Percentiles rank a stretch among this genome's conserved stretches.
These are phyloP conservation scores for Neonectria ditissima DNA, from an alignment of 2,329 filamentous ascomycete species.

Conservation along the genomic window DNA sequence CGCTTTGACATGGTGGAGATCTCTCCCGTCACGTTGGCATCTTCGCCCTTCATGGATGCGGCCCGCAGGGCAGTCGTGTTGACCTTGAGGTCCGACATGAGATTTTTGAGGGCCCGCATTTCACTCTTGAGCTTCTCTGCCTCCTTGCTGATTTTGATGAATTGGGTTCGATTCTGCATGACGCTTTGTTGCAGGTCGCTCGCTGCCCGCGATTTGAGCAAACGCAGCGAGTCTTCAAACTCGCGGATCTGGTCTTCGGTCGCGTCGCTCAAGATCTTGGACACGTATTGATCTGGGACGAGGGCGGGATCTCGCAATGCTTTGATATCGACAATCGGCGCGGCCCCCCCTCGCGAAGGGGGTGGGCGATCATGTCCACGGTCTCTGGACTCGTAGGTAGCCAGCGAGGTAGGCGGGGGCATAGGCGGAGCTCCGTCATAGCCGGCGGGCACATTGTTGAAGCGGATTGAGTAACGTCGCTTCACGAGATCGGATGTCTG, in stretches of 20 bases:
- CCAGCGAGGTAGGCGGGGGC: slow-evolving; percentile 72
- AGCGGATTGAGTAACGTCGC: slow-evolving; percentile 91
- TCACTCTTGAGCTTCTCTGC: slow-evolving; percentile 97
- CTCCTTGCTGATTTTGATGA: slow-evolving; percentile 99
- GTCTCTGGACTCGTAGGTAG: slow-evolving; percentile 67
- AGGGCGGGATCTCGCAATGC: slow-evolving; percentile 84
- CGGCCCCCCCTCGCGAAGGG: slow-evolving; percentile 64
- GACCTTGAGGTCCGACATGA: slow-evolving; percentile 92
- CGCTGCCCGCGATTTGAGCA: slow-evolving; percentile 81
- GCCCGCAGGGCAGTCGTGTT: slow-evolving; percentile 76
- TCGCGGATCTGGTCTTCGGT: slow-evolving; percentile 88
- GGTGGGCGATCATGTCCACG: slow-evolving; percentile 59
- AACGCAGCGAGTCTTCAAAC: slow-evolving; percentile 81
- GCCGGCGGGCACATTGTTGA: slow-evolving; percentile 80
- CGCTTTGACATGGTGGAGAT: slow-evolving; percentile 67
- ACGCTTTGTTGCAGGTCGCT: slow-evolving; percentile 93
- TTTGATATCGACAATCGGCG: slow-evolving; percentile 79
- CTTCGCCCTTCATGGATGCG: slow-evolving; percentile 65
- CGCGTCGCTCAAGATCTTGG: slow-evolving; percentile 81
- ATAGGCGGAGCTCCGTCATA: slow-evolving; percentile 79
- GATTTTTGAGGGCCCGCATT: slow-evolving; percentile 88
- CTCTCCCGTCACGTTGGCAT: slow-evolving; percentile 62
- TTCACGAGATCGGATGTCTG: slow-evolving; percentile 89
- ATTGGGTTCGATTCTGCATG: slow-evolving; percentile 96
- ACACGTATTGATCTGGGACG: slow-evolving; percentile 81